Conservation (phyloP, 495 filamentous ascomycete species). For the Usnea hakonensis region DNA sequence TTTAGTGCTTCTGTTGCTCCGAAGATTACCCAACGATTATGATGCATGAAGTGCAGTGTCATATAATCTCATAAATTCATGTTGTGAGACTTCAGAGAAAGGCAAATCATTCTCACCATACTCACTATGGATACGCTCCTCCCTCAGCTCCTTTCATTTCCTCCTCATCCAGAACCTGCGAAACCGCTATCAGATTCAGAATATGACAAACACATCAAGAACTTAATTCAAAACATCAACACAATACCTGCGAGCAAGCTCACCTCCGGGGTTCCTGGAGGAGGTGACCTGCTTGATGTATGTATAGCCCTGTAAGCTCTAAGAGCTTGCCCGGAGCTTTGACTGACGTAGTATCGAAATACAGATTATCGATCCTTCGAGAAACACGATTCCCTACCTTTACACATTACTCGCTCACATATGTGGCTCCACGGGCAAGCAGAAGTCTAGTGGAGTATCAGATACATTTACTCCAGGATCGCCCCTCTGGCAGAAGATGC, state of each 20-base stretch:
- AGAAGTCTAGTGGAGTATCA: constrained; percentile 23
- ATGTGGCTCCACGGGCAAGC: constrained; percentile 18
- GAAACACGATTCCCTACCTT: constrained; percentile 39
- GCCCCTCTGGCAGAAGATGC: constrained; percentile 41
- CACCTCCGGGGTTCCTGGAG: constrained; percentile 27
- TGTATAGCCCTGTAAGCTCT: constrained; percentile 2
- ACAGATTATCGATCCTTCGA: constrained; percentile 37
- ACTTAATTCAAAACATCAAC: constrained; percentile 26
- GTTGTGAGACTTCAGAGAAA: not conserved
- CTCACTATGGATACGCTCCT: constrained; percentile 30
- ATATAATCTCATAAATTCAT: not conserved
- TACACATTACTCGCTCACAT: constrained; percentile 35
- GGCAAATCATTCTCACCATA: not conserved
- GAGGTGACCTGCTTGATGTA: constrained; percentile 34
- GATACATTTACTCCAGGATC: constrained; percentile 30
- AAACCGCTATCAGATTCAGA: constrained; percentile 28
- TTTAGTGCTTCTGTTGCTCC: not conserved
- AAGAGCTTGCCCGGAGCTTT: not conserved
- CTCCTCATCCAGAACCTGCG: constrained; percentile 33
- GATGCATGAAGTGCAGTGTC: not conserved
- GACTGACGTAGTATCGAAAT: constrained; percentile 2
- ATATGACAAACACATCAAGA: constrained; percentile 33
- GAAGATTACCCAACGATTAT: not conserved
- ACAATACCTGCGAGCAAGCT: constrained; percentile 28
- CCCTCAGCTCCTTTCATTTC: constrained; percentile 34